These are phyloP conservation scores for Hirschfeldia incana DNA, from an alignment of 345 rosid species.

Conservation along the genomic window DNA sequence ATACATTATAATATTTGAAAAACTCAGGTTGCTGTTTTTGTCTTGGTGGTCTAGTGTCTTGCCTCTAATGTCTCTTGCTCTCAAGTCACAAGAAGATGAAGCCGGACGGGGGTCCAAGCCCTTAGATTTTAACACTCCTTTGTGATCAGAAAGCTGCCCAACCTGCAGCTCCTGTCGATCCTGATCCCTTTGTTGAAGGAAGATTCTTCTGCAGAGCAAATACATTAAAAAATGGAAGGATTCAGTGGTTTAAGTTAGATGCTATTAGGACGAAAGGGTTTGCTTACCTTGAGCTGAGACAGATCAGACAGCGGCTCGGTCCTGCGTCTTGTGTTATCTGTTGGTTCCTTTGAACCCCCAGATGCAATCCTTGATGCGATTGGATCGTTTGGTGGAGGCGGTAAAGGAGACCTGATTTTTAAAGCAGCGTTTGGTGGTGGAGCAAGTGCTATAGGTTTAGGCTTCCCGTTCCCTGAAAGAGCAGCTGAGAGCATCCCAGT, in stretches of 20 bases:
- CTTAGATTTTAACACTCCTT: slow-evolving; percentile 74
- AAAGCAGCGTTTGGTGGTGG: slow-evolving; percentile 74
- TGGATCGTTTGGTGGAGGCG: slow-evolving; percentile 95
- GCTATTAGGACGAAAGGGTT: not conserved
- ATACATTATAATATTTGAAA: slow-evolving; percentile 21
- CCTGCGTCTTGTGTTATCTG: slow-evolving; percentile 44
- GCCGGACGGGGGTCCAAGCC: slow-evolving; percentile 35
- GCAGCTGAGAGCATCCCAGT: slow-evolving; percentile 99
- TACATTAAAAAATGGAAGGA: slow-evolving; percentile 3
- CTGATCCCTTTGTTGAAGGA: slow-evolving; percentile 64
- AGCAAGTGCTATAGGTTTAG: slow-evolving; percentile 63
- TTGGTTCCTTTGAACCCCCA: slow-evolving; percentile 33
- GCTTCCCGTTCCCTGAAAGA: slow-evolving; percentile 55
- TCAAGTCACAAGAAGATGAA: slow-evolving; percentile 35
- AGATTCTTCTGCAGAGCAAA: slow-evolving; percentile 68
- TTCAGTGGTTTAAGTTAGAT: not conserved
- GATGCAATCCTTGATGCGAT: slow-evolving; percentile 52
- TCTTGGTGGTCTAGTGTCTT: slow-evolving; percentile 25
- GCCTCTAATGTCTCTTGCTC: slow-evolving; percentile 32
- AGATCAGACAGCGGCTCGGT: slow-evolving; percentile 69
- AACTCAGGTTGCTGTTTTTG: not conserved
- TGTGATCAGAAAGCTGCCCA: slow-evolving; percentile 92
- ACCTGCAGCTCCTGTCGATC: slow-evolving; percentile 73
- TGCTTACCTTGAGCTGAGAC: slow-evolving; percentile 74
- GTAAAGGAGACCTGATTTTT: slow-evolving; percentile 76